Evolutionary conservation across 768 basidiomycete species (phyloP).

Genomic region (Leucocoprinus sp.): DNA sequence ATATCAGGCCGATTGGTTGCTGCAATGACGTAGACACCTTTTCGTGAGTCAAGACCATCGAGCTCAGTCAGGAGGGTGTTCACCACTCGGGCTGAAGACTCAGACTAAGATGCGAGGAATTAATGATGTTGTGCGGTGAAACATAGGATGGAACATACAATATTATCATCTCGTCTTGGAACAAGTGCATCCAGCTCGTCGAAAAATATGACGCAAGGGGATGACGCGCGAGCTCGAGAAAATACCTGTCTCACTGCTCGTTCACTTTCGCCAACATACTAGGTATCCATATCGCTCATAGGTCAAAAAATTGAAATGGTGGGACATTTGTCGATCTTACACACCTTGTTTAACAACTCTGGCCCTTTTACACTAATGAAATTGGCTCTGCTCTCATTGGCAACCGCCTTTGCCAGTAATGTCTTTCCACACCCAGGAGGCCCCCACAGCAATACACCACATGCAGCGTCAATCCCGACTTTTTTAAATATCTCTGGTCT

Average conservation of each 20-base stretch:
- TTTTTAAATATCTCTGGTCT: constrained; percentile 82
- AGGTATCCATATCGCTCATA: not conserved
- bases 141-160: constrained; percentile 46
- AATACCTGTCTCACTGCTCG: constrained; percentile 93
- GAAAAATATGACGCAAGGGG: constrained; percentile 93
- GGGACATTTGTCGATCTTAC: too few species aligned
- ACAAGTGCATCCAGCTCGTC: constrained; percentile 93
- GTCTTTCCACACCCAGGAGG: constrained; percentile 99
- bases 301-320: not conserved
- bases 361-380: constrained; percentile 99
- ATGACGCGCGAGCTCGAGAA: constrained; percentile 84
- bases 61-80: constrained; percentile 93
- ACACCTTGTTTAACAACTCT: constrained; percentile 91
- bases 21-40: constrained; percentile 86
- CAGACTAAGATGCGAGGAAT: constrained; percentile 45
- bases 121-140: not conserved
- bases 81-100: constrained; percentile 88
- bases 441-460: constrained; percentile 97
- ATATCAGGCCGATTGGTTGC: constrained; percentile 96
- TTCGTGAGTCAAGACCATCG: constrained; percentile 82
- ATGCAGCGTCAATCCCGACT: constrained; percentile 86
- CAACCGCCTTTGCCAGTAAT: constrained; percentile 94
- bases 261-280: constrained; percentile 99
- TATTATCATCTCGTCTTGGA: constrained; percentile 79
- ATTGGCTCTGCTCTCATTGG: constrained; percentile 91